Conservation (phyloP, 352 stramenopile genomes). For the Phytophthora sansomeana region DNA sequence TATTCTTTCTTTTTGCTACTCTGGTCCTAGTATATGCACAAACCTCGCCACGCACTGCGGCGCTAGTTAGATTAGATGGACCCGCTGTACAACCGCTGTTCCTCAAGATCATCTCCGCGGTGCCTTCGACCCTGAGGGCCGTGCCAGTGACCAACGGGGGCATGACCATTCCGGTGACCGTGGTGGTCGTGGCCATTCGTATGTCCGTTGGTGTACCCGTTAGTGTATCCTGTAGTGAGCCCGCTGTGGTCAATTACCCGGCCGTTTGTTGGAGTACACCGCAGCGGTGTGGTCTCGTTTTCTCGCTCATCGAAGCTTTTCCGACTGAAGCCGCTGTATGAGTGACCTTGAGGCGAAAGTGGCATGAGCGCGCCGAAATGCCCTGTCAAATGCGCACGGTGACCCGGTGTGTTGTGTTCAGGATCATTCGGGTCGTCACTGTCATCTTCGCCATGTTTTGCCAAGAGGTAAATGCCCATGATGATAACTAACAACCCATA, state of each 20-base stretch:
- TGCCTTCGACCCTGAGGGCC: constrained; percentile 32
- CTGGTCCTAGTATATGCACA: constrained; percentile 31
- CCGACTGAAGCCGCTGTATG: constrained; percentile 44
- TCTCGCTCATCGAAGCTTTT: constrained; percentile 66
- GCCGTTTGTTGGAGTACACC: constrained; percentile 35
- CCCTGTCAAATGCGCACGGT: constrained; percentile 58
- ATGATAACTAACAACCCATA: constrained; percentile 77
- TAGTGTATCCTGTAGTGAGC: constrained; percentile 20
- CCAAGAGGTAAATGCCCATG: constrained; percentile 82
- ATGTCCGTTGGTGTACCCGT: constrained; percentile 23
- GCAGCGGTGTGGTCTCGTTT: constrained; percentile 51
- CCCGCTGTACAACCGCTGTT: constrained; percentile 40
- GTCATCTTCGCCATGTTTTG: constrained; percentile 77
- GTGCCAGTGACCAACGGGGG: constrained; percentile 26
- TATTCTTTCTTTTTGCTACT: constrained; percentile 31
- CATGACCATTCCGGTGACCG: constrained; percentile 22
- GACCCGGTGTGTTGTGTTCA: constrained; percentile 44
- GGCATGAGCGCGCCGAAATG: constrained; percentile 87
- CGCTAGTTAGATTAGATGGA: constrained; percentile 34
- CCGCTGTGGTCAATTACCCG: constrained; percentile 29
- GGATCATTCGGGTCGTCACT: constrained; percentile 38
- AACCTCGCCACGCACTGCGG: constrained; percentile 1
- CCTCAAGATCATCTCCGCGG: constrained; percentile 29
- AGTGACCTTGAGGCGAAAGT: constrained; percentile 61
- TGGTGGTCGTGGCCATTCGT: constrained; percentile 20